These are phyloP conservation scores for Lodderomyces theae DNA, from an alignment of 1,139 yeast species.

Conservation along the genomic window DNA sequence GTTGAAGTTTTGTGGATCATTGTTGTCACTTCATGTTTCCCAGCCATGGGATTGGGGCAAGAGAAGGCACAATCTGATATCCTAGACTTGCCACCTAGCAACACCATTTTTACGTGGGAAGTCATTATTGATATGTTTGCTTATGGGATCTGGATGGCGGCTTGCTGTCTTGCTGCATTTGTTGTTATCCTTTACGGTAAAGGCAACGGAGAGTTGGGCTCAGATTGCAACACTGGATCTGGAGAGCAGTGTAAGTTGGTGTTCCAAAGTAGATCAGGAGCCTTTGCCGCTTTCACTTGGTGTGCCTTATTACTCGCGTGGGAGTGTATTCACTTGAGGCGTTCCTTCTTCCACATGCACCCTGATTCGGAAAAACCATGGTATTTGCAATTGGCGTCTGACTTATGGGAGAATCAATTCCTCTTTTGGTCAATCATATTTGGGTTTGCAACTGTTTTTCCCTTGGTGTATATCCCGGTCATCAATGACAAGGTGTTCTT, in stretches of 20 bases:
- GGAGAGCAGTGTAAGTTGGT: constrained; percentile 55
- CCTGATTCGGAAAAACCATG: constrained; percentile 62
- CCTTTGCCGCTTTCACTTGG: constrained; percentile 90
- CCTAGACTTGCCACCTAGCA: constrained; percentile 64
- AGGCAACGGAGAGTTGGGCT: constrained; percentile 69
- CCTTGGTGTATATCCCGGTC: constrained; percentile 84
- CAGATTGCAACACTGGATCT: constrained; percentile 50
- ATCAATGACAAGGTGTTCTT: constrained; percentile 75
- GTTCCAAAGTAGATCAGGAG: constrained; percentile 74
- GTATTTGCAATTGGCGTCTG: constrained; percentile 55
- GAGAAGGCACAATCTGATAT: constrained; percentile 67
- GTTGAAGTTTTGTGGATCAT: constrained; percentile 80
- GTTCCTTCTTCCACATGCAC: constrained; percentile 73
- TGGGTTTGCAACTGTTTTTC: constrained; percentile 74
- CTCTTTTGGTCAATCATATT: constrained; percentile 79
- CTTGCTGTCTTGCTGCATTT: constrained; percentile 66
- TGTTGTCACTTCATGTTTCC: constrained; percentile 77
- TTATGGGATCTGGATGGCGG: constrained; percentile 75
- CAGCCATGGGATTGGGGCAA: constrained; percentile 81
- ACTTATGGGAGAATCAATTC: constrained; percentile 74
- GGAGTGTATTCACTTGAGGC: constrained; percentile 80
- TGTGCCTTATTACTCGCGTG: constrained; percentile 81
- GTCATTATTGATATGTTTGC: constrained; percentile 69
- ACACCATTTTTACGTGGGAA: constrained; percentile 66
- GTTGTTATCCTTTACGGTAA: constrained; percentile 62